Conservation (phyloP, 257 asterid species). For the Solanum ahanhuiri region DNA sequence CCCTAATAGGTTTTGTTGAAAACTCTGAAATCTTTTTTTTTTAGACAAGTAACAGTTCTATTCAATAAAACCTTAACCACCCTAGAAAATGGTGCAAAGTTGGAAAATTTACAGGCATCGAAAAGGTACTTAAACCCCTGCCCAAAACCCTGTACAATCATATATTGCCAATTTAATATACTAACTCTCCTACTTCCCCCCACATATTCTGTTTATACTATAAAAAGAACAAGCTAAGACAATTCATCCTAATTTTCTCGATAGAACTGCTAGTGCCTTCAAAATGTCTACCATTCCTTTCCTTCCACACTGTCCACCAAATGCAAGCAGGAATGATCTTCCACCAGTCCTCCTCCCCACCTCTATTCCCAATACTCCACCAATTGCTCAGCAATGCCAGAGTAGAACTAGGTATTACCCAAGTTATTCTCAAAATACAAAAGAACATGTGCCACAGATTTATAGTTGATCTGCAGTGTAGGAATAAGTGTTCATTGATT, state of each 20-base stretch:
- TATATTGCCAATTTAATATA: neutral
- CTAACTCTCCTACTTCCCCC: neutral
- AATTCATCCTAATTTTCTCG: neutral
- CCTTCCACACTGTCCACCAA: neutral
- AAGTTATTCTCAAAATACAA: neutral
- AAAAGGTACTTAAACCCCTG: neutral
- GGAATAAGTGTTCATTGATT: neutral
- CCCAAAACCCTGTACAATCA: neutral
- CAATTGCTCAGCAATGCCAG: neutral
- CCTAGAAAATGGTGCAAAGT: neutral
- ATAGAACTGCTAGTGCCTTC: neutral
- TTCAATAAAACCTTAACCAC: neutral
- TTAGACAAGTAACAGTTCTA: neutral
- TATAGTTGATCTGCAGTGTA: neutral
- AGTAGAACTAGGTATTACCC: neutral
- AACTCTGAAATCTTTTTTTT: neutral
- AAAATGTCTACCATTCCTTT: neutral
- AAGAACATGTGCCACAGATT: neutral
- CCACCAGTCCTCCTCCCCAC: neutral
- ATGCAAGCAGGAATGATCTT: neutral
- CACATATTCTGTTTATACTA: neutral
- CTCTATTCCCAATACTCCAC: neutral
- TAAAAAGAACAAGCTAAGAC: neutral
- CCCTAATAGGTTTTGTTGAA: neutral
- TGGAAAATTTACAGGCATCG: neutral